Conservation (phyloP, 75 land plant species). For the Pseudotsuga menziesii region DNA sequence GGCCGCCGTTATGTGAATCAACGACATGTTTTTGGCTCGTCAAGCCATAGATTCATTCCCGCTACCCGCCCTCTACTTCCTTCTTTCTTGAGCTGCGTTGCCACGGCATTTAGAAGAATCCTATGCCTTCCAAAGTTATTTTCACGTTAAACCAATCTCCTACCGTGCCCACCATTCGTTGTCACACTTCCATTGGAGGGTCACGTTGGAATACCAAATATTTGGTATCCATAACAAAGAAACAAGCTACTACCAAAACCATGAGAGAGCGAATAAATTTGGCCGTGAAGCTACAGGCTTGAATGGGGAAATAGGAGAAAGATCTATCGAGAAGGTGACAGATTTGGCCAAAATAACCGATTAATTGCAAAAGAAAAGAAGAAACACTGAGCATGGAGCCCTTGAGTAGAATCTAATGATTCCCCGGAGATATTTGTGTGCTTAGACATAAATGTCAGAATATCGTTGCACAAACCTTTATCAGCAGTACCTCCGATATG, state of each 20-base stretch:
- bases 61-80: conserved; percentile 53
- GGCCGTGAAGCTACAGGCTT: too few relatives aligned
- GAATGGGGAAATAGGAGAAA: conserved; percentile 5
- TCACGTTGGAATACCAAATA: conserved; percentile 39
- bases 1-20: conserved; percentile 40
- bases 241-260: conserved; percentile 38
- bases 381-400: conserved; percentile 26
- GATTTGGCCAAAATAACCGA: conserved; percentile 32
- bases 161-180: conserved; percentile 42
- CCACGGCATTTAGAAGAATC: conserved; percentile 59
- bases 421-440: too few relatives aligned
- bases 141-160: conserved; percentile 49
- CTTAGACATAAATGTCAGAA: too few relatives aligned
- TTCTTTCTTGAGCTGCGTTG: conserved; percentile 52
- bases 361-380: conserved; percentile 26
- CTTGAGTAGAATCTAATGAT: conserved; percentile 28
- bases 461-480: too few relatives aligned
- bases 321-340: conserved; percentile 11
- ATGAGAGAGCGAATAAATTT: conserved; percentile 40
- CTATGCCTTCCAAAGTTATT: conserved; percentile 64
- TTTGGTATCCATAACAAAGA: conserved; percentile 49
- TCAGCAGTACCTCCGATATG: too few relatives aligned
- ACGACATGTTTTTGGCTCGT: conserved; percentile 8
- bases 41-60: conserved; percentile 37
- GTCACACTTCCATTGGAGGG: conserved; percentile 51